These are phyloP conservation scores for Saccharomycopsis schoenii DNA, from an alignment of 805 yeast species.

Conservation along the genomic window DNA sequence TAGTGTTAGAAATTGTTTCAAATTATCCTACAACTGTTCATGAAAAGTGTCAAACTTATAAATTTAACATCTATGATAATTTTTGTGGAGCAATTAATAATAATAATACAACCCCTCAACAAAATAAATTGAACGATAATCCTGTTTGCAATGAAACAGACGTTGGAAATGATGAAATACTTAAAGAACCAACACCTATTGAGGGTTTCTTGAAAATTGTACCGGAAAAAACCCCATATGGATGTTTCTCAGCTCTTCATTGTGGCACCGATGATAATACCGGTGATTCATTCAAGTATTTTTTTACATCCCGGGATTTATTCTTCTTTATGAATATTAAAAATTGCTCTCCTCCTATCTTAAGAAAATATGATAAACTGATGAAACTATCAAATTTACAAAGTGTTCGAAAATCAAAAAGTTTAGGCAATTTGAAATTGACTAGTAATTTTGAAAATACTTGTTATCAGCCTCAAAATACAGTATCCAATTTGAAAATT, in stretches of 20 bases:
- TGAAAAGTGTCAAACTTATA: not conserved
- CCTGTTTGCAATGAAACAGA: constrained; percentile 13
- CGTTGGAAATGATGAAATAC: constrained; percentile 18
- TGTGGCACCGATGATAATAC: constrained; percentile 23
- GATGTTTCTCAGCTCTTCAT: constrained; percentile 23
- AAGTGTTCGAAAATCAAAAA: not conserved
- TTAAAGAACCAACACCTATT: constrained; percentile 55
- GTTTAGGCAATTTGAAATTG: not conserved
- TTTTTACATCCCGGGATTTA: constrained; percentile 51
- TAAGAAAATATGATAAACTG: not conserved
- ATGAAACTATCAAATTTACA: not conserved
- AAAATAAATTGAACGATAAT: not conserved
- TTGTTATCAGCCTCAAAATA: not conserved
- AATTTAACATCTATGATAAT: not conserved
- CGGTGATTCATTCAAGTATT: constrained; percentile 42
- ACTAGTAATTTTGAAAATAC: not conserved
- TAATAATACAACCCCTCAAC: not conserved
- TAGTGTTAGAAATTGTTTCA: constrained; percentile 50
- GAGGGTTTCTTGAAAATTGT: constrained; percentile 59
- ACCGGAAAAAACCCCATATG: constrained; percentile 36
- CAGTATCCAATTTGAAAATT: not conserved
- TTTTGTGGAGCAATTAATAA: not conserved
- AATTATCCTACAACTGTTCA: constrained; percentile 28
- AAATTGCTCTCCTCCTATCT: not conserved
- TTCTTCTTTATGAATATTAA: constrained; percentile 43